Percentiles rank a stretch among this genome's conserved stretches.
Evolutionary conservation across 768 basidiomycete genomes (phyloP).

Genomic region (Mycena belliarum): DNA sequence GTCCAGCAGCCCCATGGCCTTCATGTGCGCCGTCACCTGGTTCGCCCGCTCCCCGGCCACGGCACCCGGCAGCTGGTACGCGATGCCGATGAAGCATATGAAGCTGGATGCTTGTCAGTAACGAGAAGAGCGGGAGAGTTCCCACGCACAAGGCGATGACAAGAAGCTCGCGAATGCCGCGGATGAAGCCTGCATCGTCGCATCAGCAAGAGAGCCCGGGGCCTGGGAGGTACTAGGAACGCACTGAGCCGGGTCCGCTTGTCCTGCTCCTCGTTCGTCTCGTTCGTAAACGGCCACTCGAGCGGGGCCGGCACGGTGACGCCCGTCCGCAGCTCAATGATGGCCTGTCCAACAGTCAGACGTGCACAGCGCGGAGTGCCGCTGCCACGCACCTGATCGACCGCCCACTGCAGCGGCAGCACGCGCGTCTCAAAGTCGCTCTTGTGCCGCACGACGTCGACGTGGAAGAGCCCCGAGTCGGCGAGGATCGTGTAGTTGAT

Average conservation of each 20-base stretch:
- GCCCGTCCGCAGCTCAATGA: conserved; percentile 70
- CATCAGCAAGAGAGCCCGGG: conserved; percentile 6
- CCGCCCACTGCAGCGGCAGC: conserved; percentile 74
- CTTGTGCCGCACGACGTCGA: conserved; percentile 65
- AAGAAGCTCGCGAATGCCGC: conserved; percentile 61
- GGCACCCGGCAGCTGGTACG: conserved; percentile 77
- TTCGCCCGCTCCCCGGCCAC: conserved; percentile 66
- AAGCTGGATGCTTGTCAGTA: conserved; percentile 45
- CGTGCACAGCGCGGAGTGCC: not conserved
- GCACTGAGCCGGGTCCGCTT: conserved; percentile 57
- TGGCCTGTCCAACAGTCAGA: conserved; percentile 47
- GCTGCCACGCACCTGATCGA: conserved; percentile 56
- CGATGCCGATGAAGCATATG: conserved; percentile 69
- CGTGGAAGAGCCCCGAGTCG: conserved; percentile 62
- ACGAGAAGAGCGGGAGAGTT: not conserved
- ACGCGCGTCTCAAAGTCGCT: conserved; percentile 71
- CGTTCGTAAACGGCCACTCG: conserved; percentile 73
- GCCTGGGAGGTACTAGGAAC: conserved; percentile 27
- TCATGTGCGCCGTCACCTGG: conserved; percentile 69
- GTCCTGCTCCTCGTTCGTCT: conserved; percentile 64
- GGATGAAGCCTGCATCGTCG: conserved; percentile 55
- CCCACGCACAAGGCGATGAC: conserved; percentile 63
- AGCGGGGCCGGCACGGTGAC: conserved; percentile 54
- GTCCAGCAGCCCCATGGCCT: conserved; percentile 77
- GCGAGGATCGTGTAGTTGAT: conserved; percentile 72